Evolutionary conservation across 768 basidiomycete genomes (phyloP).

Genomic region (Xerocomus brunneocitrinus): DNA sequence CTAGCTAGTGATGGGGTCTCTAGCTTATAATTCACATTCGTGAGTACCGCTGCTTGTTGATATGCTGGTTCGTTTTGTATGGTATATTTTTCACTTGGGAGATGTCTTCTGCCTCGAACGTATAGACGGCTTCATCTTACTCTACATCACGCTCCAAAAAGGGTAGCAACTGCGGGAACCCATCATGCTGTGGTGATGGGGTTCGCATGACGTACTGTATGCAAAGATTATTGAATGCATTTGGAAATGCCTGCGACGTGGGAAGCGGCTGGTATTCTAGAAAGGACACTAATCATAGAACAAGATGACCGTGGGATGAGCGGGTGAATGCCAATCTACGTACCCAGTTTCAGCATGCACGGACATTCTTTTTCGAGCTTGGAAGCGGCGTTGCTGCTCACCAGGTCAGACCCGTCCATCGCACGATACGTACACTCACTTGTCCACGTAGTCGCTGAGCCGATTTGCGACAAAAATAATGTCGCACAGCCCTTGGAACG

Average conservation of each 20-base stretch:
- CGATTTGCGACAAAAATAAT: slow-evolving; percentile 63
- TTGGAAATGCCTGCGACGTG: slow-evolving; percentile 43
- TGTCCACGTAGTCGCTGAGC: slow-evolving; percentile 62
- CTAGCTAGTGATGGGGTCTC: slow-evolving; percentile 51
- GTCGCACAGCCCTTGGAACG: slow-evolving; percentile 38
- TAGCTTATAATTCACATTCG: slow-evolving; percentile 22
- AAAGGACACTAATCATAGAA: slow-evolving; percentile 38
- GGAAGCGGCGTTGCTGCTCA: slow-evolving; percentile 46
- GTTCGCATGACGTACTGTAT: slow-evolving; percentile 44
- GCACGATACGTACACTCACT: slow-evolving; percentile 37
- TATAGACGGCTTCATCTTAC: neutral
- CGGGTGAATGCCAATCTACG: slow-evolving; percentile 17
- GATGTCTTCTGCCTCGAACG: neutral
- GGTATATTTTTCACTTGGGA: slow-evolving; percentile 9
- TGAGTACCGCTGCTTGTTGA: slow-evolving; percentile 19
- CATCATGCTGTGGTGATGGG: slow-evolving; percentile 15
- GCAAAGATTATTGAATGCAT: slow-evolving; percentile 65
- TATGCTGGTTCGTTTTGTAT: slow-evolving; percentile 31
- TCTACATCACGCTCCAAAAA: neutral
- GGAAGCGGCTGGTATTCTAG: slow-evolving; percentile 49
- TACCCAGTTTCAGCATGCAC: slow-evolving; percentile 51
- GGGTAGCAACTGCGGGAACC: slow-evolving; percentile 25
- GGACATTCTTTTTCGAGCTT: slow-evolving; percentile 50
- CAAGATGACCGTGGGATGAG: slow-evolving; percentile 11
- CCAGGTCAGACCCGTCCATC: slow-evolving; percentile 6